Evolutionary conservation across 257 asterid species (phyloP).

Genomic region (Thymus quinquecostatus): DNA sequence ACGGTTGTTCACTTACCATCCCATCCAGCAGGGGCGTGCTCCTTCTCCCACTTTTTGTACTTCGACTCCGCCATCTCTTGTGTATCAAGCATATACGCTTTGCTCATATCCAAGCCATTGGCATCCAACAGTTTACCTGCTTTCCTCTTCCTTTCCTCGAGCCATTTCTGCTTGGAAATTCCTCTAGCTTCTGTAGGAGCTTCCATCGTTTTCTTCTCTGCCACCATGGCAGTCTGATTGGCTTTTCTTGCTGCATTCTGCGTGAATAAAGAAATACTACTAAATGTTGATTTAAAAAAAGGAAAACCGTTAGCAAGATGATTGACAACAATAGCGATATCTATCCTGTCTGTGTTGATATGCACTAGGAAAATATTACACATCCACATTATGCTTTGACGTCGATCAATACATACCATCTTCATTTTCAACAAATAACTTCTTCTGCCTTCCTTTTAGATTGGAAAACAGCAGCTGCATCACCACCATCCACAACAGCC

Average conservation of each 20-base stretch:
- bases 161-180: slow-evolving; percentile 94
- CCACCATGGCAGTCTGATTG: slow-evolving; percentile 87
- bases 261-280: slow-evolving; percentile 20
- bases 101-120: slow-evolving; percentile 91
- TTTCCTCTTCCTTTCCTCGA: slow-evolving; percentile 93
- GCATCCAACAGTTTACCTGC: slow-evolving; percentile 88
- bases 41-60: slow-evolving; percentile 95
- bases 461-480: slow-evolving; percentile 39
- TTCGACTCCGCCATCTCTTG: slow-evolving; percentile 81
- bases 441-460: slow-evolving; percentile 81
- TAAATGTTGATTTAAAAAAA: neutral
- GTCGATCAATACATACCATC: slow-evolving; percentile 55
- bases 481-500: slow-evolving; percentile 42
- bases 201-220: slow-evolving; percentile 78
- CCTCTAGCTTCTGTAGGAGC: slow-evolving; percentile 86
- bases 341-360: neutral
- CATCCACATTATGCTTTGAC: neutral
- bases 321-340: neutral
- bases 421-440: slow-evolving; percentile 74
- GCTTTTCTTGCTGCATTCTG: slow-evolving; percentile 92
- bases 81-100: slow-evolving; percentile 91
- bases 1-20: slow-evolving; percentile 61
- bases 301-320: neutral
- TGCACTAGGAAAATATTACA: neutral
- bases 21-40: slow-evolving; percentile 98